phyloP scores from a whole-genome alignment of 2,329 filamentous ascomycete genomes.

The Cladosporium sp. region DNA sequence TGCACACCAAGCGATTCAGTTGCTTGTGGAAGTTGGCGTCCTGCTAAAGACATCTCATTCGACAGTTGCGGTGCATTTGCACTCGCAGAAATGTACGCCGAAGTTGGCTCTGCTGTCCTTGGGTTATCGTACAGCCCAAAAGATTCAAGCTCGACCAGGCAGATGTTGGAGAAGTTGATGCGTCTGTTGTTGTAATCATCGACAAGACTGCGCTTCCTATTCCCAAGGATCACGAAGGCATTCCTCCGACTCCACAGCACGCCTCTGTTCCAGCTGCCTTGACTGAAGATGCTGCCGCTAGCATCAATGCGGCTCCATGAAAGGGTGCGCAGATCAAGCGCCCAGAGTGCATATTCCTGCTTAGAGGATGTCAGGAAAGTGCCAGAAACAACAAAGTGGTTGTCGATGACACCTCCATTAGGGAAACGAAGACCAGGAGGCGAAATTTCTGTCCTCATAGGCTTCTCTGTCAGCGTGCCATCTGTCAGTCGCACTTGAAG shows the following conservation, averaged over 20 bases:
- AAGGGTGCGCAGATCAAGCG: conserved; percentile 78
- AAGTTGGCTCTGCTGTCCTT: conserved; percentile 70
- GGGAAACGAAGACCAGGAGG: conserved; percentile 92
- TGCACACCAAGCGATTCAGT: conserved; percentile 83
- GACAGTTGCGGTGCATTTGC: conserved; percentile 44
- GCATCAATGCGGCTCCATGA: conserved; percentile 97
- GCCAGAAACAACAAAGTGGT: conserved; percentile 94
- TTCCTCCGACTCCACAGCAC: conserved; percentile 91
- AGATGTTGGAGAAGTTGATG: conserved; percentile 96
- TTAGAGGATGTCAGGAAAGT: conserved; percentile 97
- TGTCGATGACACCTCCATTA: conserved; percentile 92
- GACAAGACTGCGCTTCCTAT: conserved; percentile 86
- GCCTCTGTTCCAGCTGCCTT: conserved; percentile 96
- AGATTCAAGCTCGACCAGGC: conserved; percentile 93
- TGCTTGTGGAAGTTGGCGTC: conserved; percentile 68
- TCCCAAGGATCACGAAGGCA: conserved; percentile 91
- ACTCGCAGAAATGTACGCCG: conserved; percentile 80
- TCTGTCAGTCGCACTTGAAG: conserved; percentile 83
- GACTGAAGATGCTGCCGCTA: conserved; percentile 87
- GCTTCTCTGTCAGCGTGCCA: conserved; percentile 77
- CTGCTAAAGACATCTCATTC: conserved; percentile 59
- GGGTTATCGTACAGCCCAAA: conserved; percentile 98
- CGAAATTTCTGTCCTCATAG: conserved; percentile 82
- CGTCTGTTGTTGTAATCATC: conserved; percentile 98
- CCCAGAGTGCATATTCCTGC: conserved; percentile 97